phyloP scores from a whole-genome alignment of 805 yeast genomes.

The Clavispora phyllophila region DNA sequence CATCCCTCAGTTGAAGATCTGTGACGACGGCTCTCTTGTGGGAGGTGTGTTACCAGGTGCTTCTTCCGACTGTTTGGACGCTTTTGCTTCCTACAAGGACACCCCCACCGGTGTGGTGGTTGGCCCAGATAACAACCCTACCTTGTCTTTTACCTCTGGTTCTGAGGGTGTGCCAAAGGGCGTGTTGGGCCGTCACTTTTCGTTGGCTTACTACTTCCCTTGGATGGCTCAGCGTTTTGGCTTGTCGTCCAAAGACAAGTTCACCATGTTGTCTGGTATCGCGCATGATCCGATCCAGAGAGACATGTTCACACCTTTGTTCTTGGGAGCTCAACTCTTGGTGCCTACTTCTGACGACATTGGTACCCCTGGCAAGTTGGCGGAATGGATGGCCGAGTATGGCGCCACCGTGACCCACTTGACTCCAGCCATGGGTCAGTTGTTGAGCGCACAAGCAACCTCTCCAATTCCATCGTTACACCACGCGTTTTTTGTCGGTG shows the following conservation, averaged over 20 bases:
- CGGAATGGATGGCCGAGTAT: slow-evolving; percentile 92
- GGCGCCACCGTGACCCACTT: slow-evolving; percentile 95
- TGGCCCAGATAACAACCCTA: slow-evolving; percentile 97
- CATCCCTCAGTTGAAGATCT: slow-evolving; percentile 72
- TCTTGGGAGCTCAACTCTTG: slow-evolving; percentile 86
- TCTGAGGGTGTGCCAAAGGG: slow-evolving; percentile 99
- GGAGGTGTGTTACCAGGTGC: slow-evolving; percentile 47
- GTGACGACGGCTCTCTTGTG: slow-evolving; percentile 63
- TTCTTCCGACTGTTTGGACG: slow-evolving; percentile 44
- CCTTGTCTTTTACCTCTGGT: slow-evolving; percentile 94
- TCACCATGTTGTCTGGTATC: slow-evolving; percentile 97
- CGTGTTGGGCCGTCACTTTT: slow-evolving; percentile 95
- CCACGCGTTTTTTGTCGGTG: slow-evolving; percentile 98
- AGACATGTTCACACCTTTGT: slow-evolving; percentile 97
- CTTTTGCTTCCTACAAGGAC: slow-evolving; percentile 42
- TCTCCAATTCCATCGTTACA: slow-evolving; percentile 80
- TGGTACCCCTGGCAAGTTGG: slow-evolving; percentile 96
- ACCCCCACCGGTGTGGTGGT: slow-evolving; percentile 82
- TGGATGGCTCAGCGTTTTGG: slow-evolving; percentile 94
- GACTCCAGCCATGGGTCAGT: slow-evolving; percentile 99
- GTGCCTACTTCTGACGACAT: slow-evolving; percentile 97
- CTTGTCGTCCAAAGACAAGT: slow-evolving; percentile 72
- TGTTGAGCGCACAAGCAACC: slow-evolving; percentile 90
- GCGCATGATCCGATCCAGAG: slow-evolving; percentile 99
- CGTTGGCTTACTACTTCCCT: slow-evolving; percentile 94